Evolutionary conservation across 257 asterid genomes (phyloP).

Genomic region (Thymus quinquecostatus): DNA sequence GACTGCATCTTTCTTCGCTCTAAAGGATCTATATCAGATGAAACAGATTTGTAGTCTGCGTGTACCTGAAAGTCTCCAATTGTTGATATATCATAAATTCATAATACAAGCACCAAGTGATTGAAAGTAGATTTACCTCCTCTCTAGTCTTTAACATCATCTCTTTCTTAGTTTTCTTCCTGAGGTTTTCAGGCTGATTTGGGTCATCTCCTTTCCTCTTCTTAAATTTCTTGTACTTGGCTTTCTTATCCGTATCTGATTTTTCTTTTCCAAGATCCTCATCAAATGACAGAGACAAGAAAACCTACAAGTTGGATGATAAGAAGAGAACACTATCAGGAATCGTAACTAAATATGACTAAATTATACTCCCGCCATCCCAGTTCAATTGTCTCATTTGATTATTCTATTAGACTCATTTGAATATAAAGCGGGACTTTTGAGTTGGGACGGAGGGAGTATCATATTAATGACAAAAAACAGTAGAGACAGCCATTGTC

Average conservation of each 20-base stretch:
- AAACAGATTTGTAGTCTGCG: constrained; percentile 83
- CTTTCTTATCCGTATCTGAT: constrained; percentile 51
- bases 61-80: constrained; percentile 60
- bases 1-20: constrained; percentile 87
- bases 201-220: constrained; percentile 71
- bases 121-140: constrained; percentile 57
- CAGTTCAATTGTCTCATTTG: no score
- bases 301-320: constrained; percentile 48
- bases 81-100: constrained; percentile 17
- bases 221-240: constrained; percentile 59
- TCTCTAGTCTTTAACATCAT: constrained; percentile 73
- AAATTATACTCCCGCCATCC: neutral
- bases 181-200: constrained; percentile 62
- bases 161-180: constrained; percentile 71
- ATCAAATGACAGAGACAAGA: constrained; percentile 75
- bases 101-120: constrained; percentile 12
- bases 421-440: no score
- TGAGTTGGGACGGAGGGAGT: no score
- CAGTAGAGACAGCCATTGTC: constrained; percentile 1
- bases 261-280: constrained; percentile 80
- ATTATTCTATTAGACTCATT: no score
- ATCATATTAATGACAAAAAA: neutral
- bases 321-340: neutral
- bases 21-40: constrained; percentile 74
- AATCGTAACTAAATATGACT: constrained; percentile 6